Evolutionary conservation across 2,329 filamentous ascomycete genomes (phyloP).

Genomic region (Eurotiales sp.): DNA sequence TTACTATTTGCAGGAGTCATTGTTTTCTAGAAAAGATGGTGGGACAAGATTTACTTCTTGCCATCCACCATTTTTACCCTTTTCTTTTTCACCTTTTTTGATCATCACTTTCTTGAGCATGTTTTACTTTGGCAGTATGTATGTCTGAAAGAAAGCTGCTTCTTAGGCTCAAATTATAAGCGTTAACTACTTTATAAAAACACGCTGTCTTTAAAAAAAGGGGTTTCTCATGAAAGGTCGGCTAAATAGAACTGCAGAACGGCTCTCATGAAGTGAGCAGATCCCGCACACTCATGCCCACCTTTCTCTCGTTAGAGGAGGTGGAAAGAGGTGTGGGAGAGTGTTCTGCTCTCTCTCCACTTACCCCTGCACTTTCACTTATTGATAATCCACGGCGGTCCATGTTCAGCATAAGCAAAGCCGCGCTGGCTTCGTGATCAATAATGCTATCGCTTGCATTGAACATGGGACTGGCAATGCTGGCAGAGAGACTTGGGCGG

Average conservation of each 20-base stretch:
- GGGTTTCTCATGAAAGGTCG: too few relatives aligned
- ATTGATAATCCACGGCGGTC: slow-evolving; percentile 58
- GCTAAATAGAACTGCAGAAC: too few relatives aligned
- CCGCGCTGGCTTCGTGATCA: slow-evolving; percentile 79
- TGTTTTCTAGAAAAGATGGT: too few relatives aligned
- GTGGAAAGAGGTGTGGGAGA: not conserved
- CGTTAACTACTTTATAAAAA: too few relatives aligned
- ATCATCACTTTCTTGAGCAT: not conserved
- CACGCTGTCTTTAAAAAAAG: too few relatives aligned
- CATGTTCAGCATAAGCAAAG: slow-evolving; percentile 80
- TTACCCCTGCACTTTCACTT: not conserved
- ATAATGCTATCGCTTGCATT: slow-evolving; percentile 47
- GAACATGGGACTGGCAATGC: slow-evolving; percentile 17
- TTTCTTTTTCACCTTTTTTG: not conserved
- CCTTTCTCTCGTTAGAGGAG: slow-evolving; percentile 29
- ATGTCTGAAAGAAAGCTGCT: too few relatives aligned
- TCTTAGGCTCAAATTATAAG: too few relatives aligned
- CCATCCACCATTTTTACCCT: too few relatives aligned
- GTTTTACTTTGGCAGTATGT: too few relatives aligned
- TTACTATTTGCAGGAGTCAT: too few relatives aligned
- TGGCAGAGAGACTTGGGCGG: not conserved
- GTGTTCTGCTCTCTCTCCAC: not conserved
- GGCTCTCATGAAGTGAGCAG: slow-evolving; percentile 48
- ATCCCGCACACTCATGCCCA: slow-evolving; percentile 55
- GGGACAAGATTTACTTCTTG: too few relatives aligned